Evolutionary conservation across 192 early-diverging fungal species (phyloP), one percentile per base, ranked within the genome.

Genomic region (Rhizophagus sp.): DNA sequence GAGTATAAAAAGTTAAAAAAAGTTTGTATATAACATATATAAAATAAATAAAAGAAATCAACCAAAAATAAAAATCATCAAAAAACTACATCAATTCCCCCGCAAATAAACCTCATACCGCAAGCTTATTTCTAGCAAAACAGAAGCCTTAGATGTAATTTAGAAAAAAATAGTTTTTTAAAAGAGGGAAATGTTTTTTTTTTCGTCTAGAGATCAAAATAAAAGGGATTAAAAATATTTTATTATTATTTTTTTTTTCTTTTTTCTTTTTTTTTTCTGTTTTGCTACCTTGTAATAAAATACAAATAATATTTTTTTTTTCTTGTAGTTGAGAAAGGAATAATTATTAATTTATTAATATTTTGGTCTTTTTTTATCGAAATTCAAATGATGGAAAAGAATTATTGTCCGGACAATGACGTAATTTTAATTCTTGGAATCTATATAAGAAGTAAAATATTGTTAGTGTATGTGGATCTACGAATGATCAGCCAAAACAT

Each of bases 311-410:
- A 36, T 4, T 4, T 36, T 36, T 3, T 57, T 19, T 57, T 57
- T 41, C 11, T 57, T 57, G 52, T 22, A 6, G 4, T 57, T 57
- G 52, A 57, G 50, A 57, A 57, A 57, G 50, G 52, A 57, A 57
- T 57, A 57, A 57, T 57, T 57, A 57, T 19, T 57, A 57, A 57
- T 57, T 57, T 19, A 57, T 22, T 57, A 57, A 57, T 57, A 57
- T 69, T 69, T 39, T 57, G 17, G 17, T 19, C 6, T 57, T 57
- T 69, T 22, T 79, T 81, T 75, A 89, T 75, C 88, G 84, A 65
- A 88, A 89, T 77, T 89, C 88, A 57, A 83, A 88, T 17, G 83
- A 85, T 22, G 76, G 82, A 65, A 85, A 87, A 11, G 81, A 81
- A n/a, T 81, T 82, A 24, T 89, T 82, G 24, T 89, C 79, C 39